Evolutionary conservation across 139 green algal genomes (phyloP).

Genomic region (Picochlorum sp.): DNA sequence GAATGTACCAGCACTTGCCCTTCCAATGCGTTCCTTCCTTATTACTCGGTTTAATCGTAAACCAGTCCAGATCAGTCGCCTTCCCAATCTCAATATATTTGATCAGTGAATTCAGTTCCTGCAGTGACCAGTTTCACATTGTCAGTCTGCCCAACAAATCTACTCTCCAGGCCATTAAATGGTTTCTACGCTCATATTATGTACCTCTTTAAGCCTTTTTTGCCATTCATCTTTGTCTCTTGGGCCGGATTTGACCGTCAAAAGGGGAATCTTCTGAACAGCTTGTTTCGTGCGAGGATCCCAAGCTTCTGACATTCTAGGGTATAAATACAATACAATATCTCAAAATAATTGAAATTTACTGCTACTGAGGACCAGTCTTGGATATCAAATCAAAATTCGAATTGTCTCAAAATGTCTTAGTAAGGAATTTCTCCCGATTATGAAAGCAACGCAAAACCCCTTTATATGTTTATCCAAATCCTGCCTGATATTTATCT

Average conservation of each 20-base stretch:
- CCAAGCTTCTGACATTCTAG: slow-evolving; percentile 59
- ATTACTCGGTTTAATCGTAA: slow-evolving; percentile 73
- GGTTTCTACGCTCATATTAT: not conserved
- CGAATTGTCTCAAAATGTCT: too few relatives aligned
- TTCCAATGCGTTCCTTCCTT: slow-evolving; percentile 79
- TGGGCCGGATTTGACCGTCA: slow-evolving; percentile 68
- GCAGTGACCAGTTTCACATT: slow-evolving; percentile 2
- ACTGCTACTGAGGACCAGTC: too few relatives aligned
- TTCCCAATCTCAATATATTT: slow-evolving; percentile 95
- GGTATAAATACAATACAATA: not conserved
- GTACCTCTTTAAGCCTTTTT: slow-evolving; percentile 64
- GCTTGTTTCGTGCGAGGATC: slow-evolving; percentile 56
- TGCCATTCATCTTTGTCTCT: slow-evolving; percentile 69
- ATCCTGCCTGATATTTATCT: too few relatives aligned
- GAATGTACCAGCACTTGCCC: slow-evolving; percentile 66
- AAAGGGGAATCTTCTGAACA: slow-evolving; percentile 86
- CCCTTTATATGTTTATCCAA: too few relatives aligned
- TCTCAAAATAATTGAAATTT: too few relatives aligned
- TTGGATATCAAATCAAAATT: too few relatives aligned
- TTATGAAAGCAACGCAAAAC: too few relatives aligned
- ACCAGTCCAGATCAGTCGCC: slow-evolving; percentile 89
- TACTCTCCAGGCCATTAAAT: too few relatives aligned
- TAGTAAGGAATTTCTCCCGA: too few relatives aligned
- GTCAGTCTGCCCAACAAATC: not conserved
- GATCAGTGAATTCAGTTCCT: slow-evolving; percentile 88